These are phyloP conservation scores for Termitomyces sp. DNA, from an alignment of 1,284 basidiomycete genomes.

Conservation along the genomic window DNA sequence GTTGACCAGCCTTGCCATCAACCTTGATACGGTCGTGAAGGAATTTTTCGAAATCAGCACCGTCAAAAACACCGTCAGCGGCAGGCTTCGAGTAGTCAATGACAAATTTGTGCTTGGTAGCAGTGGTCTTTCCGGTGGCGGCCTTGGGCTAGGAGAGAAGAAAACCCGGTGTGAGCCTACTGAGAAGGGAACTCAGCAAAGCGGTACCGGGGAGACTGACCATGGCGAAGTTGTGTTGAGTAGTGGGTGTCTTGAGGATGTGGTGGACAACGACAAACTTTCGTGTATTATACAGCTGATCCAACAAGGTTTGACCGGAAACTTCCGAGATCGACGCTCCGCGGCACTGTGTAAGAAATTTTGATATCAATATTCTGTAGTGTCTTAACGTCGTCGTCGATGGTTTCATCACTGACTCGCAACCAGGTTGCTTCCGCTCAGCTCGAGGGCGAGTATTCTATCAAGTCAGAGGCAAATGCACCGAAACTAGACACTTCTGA, in stretches of 20 bases:
- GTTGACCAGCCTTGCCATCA: conserved; percentile 73
- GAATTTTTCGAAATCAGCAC: conserved; percentile 77
- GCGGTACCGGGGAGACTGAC: conserved; percentile 62
- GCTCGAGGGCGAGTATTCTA: conserved; percentile 72
- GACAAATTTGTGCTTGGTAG: conserved; percentile 85
- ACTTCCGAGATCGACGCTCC: conserved; percentile 10
- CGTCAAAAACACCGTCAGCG: conserved; percentile 86
- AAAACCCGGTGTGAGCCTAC: conserved; percentile 68
- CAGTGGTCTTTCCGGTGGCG: conserved; percentile 62
- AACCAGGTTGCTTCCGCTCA: conserved; percentile 70
- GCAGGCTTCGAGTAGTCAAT: conserved; percentile 95
- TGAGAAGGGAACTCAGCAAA: conserved; percentile 91
- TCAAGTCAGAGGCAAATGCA: conserved; percentile 72
- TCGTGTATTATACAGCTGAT: conserved; percentile 39
- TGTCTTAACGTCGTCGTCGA: conserved; percentile 22
- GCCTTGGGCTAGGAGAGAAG: conserved; percentile 57
- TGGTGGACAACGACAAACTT: neutral
- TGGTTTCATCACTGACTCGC: conserved; percentile 53
- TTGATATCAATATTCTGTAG: conserved; percentile 10
- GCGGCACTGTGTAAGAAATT: conserved; percentile 11
- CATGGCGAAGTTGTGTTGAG: conserved; percentile 41
- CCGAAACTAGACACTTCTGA: conserved; percentile 90
- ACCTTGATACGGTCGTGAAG: conserved; percentile 94
- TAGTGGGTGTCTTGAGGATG: conserved; percentile 22
- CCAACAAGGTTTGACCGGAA: conserved; percentile 28